These are phyloP conservation scores for Stentor roeselii DNA, from an alignment of 73 alveolate species.

Conservation along the genomic window DNA sequence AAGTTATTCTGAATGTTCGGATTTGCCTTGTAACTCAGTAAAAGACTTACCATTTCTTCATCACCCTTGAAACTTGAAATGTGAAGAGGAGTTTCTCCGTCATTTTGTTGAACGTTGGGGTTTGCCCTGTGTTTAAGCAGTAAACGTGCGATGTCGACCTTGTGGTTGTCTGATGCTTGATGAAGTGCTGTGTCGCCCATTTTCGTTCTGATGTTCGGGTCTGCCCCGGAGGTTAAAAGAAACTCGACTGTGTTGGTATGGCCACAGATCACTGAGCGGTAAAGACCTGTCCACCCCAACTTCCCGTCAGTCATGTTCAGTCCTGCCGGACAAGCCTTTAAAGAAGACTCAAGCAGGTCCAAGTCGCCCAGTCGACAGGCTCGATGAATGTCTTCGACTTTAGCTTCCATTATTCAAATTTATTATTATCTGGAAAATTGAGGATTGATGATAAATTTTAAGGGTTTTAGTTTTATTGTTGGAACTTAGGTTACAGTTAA, in stretches of 20 bases:
- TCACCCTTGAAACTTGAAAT: slow-evolving; percentile 22
- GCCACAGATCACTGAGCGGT: slow-evolving; percentile 36
- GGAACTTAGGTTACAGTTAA: too few relatives aligned
- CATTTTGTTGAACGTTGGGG: slow-evolving; percentile 34
- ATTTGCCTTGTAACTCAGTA: slow-evolving; percentile 8
- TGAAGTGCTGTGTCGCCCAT: slow-evolving; percentile 41
- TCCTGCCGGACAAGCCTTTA: background rate
- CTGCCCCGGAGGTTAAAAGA: slow-evolving; percentile 31
- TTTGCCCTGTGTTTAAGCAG: slow-evolving; percentile 34
- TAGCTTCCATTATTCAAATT: background rate
- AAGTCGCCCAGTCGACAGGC: slow-evolving; percentile 28
- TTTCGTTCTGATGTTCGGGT: slow-evolving; percentile 29
- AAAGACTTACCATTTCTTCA: background rate
- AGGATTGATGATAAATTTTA: too few relatives aligned
- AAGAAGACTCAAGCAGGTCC: background rate
- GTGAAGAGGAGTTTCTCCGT: slow-evolving; percentile 30
- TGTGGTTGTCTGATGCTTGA: slow-evolving; percentile 32
- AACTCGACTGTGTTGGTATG: slow-evolving; percentile 24
- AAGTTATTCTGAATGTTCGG: slow-evolving; percentile 15
- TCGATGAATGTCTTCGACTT: background rate
- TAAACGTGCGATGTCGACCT: slow-evolving; percentile 15
- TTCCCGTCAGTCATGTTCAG: background rate
- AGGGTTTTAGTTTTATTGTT: too few relatives aligned
- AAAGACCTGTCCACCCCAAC: slow-evolving; percentile 40
- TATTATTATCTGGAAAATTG: background rate